A percentile compares a stretch with the other conserved stretches of the same genome.
These are phyloP conservation scores for Chlorella sp. DNA, from an alignment of 139 green algal genomes.

Conservation along the genomic window DNA sequence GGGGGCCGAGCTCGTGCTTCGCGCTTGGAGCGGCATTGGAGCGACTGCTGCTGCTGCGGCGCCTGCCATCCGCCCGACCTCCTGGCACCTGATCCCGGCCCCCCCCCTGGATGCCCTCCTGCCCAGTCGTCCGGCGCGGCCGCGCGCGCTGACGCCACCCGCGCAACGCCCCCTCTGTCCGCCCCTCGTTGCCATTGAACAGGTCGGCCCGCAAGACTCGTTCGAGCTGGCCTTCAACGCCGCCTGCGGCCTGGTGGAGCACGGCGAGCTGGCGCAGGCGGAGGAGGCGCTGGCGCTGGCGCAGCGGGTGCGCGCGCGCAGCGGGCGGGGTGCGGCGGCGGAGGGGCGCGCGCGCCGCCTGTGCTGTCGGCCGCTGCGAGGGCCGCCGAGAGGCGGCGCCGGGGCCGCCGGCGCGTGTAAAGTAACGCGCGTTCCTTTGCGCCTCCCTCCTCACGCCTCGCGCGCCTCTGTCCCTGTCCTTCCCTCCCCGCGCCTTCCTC, in stretches of 20 bases:
- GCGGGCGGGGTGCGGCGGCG: constrained; percentile 37
- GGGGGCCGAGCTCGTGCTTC: not conserved
- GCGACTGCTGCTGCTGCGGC: too few species aligned
- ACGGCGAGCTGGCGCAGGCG: constrained; percentile 54
- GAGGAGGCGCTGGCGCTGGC: constrained; percentile 79
- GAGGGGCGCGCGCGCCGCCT: not conserved
- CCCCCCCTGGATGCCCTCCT: not conserved
- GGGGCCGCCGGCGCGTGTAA: too few species aligned
- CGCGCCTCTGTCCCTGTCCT: not conserved
- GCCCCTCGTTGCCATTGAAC: not conserved
- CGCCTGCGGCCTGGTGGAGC: constrained; percentile 69
- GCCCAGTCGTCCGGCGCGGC: not conserved
- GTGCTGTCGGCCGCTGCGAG: too few species aligned
- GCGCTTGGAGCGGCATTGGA: too few species aligned
- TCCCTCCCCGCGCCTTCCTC: not conserved
- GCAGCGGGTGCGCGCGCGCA: constrained; percentile 55
- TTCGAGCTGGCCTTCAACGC: constrained; percentile 89
- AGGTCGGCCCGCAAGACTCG: constrained; percentile 50
- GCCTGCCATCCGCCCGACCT: not conserved
- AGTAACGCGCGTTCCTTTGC: too few species aligned
- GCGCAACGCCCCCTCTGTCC: not conserved
- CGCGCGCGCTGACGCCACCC: not conserved
- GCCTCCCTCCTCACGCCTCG: not conserved
- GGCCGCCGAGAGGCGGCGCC: too few species aligned
- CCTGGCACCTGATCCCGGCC: not conserved